Conservation (phyloP, 352 stramenopile species). For the Stramenopiles sp. region DNA sequence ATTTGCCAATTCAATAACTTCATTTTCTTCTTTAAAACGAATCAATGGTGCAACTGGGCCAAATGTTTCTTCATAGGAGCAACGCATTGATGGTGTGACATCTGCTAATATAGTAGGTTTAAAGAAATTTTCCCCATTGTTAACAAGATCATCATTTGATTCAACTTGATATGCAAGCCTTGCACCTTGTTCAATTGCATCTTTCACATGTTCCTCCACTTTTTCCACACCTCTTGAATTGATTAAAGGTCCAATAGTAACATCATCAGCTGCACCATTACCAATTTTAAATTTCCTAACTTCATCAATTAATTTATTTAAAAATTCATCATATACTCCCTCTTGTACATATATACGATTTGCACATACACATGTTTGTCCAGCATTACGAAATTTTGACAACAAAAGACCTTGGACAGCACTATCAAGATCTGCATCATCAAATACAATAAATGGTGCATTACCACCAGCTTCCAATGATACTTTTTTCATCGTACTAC, state of each 20-base stretch:
- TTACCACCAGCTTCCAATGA: slow-evolving; percentile 66
- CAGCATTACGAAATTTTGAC: slow-evolving; percentile 55
- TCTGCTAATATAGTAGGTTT: slow-evolving; percentile 23
- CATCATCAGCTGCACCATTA: slow-evolving; percentile 35
- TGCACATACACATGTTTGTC: slow-evolving; percentile 36
- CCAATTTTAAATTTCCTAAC: slow-evolving; percentile 63
- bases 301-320: slow-evolving; percentile 39
- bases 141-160: slow-evolving; percentile 18
- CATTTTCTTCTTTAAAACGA: slow-evolving; percentile 75
- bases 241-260: slow-evolving; percentile 82
- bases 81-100: slow-evolving; percentile 18
- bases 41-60: slow-evolving; percentile 75
- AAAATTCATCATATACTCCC: slow-evolving; percentile 75
- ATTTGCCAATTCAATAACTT: slow-evolving; percentile 84
- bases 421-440: slow-evolving; percentile 13
- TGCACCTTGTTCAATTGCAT: slow-evolving; percentile 70
- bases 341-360: slow-evolving; percentile 80
- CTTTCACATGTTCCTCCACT: slow-evolving; percentile 39
- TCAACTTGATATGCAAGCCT: slow-evolving; percentile 18
- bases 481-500: slow-evolving; percentile 42
- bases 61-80: slow-evolving; percentile 62
- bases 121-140: slow-evolving; percentile 32
- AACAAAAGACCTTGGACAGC: slow-evolving; percentile 27
- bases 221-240: slow-evolving; percentile 50
- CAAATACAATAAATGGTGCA: slow-evolving; percentile 48